Evolutionary conservation across 164 flowering plant genomes (phyloP).

Genomic region (Hamamelis virginiana): DNA sequence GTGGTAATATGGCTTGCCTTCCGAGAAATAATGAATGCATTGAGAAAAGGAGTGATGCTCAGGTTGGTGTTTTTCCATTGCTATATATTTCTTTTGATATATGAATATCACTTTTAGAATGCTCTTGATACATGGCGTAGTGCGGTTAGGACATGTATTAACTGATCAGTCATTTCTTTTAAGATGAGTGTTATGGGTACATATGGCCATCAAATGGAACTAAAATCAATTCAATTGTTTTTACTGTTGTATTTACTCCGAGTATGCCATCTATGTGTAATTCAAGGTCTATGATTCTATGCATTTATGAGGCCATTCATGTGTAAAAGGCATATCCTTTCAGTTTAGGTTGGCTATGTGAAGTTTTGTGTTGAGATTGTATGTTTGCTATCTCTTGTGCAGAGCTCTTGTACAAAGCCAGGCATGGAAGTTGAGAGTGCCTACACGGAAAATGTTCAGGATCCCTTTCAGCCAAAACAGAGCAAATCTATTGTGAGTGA

Average conservation of each 20-base stretch:
- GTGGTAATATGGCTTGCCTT: constrained; percentile 31
- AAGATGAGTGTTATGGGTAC: no score
- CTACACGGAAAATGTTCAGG: constrained; percentile 36
- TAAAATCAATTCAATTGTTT: no score
- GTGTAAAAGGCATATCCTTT: constrained; percentile 14
- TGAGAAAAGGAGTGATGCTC: constrained; percentile 83
- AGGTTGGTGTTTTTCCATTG: constrained; percentile 52
- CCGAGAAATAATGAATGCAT: constrained; percentile 41
- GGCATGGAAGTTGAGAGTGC: constrained; percentile 63
- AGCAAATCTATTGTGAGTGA: constrained; percentile 20
- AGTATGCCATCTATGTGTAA: no score
- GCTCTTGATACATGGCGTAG: neutral
- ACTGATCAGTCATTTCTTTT: no score
- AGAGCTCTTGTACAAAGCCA: constrained; percentile 92
- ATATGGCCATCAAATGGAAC: no score
- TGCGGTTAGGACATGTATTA: no score
- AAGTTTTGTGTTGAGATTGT: constrained; percentile 17
- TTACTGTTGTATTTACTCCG: no score
- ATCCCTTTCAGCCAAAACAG: constrained; percentile 21
- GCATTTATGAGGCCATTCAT: constrained; percentile 6
- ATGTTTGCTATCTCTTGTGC: constrained; percentile 38
- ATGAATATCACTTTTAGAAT: neutral
- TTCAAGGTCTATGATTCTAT: no score
- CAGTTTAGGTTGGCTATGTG: constrained; percentile 23
- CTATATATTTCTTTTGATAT: neutral